Evolutionary conservation across 2,329 filamentous ascomycete species (phyloP).

Genomic region (Botrytis hyacinthi): DNA sequence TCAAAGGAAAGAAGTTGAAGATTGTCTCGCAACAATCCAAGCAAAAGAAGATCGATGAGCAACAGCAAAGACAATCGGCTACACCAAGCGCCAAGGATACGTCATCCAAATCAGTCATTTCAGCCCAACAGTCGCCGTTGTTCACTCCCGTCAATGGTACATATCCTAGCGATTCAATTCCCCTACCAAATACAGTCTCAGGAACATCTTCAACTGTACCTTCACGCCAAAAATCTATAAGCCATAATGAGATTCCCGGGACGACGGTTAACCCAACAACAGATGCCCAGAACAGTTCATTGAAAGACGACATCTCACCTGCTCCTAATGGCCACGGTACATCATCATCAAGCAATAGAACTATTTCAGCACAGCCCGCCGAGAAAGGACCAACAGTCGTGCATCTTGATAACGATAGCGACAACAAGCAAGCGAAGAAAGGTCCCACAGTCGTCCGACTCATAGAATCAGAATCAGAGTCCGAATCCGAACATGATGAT

Average conservation of each 20-base stretch:
- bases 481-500: slow-evolving; percentile 15
- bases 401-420: slow-evolving; percentile 20
- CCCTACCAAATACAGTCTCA: not conserved
- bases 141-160: not conserved
- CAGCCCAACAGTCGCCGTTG: not conserved
- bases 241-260: not conserved
- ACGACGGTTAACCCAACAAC: not conserved
- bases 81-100: slow-evolving; percentile 8
- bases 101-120: not conserved
- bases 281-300: not conserved
- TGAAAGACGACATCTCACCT: not conserved
- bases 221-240: slow-evolving; percentile 3
- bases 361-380: not conserved
- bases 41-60: not conserved
- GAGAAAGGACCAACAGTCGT: slow-evolving; percentile 33
- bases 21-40: slow-evolving; percentile 29
- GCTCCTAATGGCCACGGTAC: not conserved
- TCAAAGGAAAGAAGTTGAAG: slow-evolving; percentile 36
- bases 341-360: not conserved
- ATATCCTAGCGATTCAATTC: not conserved
- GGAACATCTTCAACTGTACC: not conserved
- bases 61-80: slow-evolving; percentile 18
- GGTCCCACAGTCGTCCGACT: slow-evolving; percentile 35
- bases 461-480: slow-evolving; percentile 24
- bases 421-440: slow-evolving; percentile 21